phyloP scores from a whole-genome alignment of 352 stramenopile species.

The Globisporangium megalacanthum region DNA sequence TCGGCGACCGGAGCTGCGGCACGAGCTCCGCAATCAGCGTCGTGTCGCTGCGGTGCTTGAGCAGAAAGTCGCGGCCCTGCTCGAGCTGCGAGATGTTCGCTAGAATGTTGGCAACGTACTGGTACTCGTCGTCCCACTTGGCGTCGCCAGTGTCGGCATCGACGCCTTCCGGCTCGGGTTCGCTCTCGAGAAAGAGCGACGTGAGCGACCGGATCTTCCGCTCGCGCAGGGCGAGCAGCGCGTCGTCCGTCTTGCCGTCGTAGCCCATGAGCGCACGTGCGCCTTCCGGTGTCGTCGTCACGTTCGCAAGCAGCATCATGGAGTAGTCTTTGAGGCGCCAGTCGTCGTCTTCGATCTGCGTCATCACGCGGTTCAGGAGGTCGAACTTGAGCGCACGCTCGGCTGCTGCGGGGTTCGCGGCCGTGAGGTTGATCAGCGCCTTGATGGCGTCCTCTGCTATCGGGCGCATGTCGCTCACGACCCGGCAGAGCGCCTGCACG shows the following conservation, averaged over 20 bases:
- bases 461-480: constrained; percentile 79
- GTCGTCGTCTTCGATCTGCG: constrained; percentile 74
- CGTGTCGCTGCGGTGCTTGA: constrained; percentile 64
- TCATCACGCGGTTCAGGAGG: constrained; percentile 84
- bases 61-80: constrained; percentile 68
- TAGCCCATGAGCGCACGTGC: constrained; percentile 62
- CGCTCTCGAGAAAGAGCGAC: constrained; percentile 57
- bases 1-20: constrained; percentile 75
- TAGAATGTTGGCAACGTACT: constrained; percentile 84
- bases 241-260: constrained; percentile 38
- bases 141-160: constrained; percentile 63
- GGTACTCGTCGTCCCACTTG: constrained; percentile 86
- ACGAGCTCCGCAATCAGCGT: constrained; percentile 61
- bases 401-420: constrained; percentile 53
- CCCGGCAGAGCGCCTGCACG: constrained; percentile 67
- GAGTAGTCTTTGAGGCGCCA: constrained; percentile 80
- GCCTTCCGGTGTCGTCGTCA: constrained; percentile 66
- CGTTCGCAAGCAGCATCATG: constrained; percentile 87
- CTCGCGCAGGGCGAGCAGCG: constrained; percentile 54
- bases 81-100: constrained; percentile 83
- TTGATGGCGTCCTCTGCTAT: constrained; percentile 86
- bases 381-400: constrained; percentile 76
- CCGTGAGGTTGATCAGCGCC: constrained; percentile 82
- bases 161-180: constrained; percentile 73
- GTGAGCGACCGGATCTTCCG: constrained; percentile 79